Percentiles rank a stretch among this genome's conserved stretches.
These are phyloP conservation scores for Aspergillus heteromorphus DNA, from an alignment of 495 filamentous ascomycete species.

Conservation along the genomic window DNA sequence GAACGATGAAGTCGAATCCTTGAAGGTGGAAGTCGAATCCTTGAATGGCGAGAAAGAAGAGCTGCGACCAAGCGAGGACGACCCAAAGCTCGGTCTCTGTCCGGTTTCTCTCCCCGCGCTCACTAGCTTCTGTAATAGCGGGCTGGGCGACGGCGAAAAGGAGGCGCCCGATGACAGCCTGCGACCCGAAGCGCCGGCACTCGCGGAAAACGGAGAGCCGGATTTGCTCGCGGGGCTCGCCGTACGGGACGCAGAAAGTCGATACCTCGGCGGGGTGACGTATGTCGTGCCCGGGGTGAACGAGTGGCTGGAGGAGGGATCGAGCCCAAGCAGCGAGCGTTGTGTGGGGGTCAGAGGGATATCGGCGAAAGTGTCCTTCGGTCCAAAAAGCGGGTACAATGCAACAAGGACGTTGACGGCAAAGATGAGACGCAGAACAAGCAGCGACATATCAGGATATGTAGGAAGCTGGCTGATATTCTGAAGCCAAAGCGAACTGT, in stretches of 20 bases:
- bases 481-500: constrained; percentile 23
- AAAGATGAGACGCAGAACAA: constrained; percentile 52
- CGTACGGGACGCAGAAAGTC: constrained; percentile 62
- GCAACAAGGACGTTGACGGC: constrained; percentile 61
- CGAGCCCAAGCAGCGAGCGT: constrained; percentile 75
- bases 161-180: constrained; percentile 32
- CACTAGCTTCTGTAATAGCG: constrained; percentile 62
- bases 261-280: constrained; percentile 83
- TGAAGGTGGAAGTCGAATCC: constrained; percentile 19
- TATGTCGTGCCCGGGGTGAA: constrained; percentile 61
- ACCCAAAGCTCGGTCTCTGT: constrained; percentile 60
- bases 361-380: constrained; percentile 73
- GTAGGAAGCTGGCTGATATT: constrained; percentile 18
- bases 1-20: not conserved
- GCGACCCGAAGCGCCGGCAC: constrained; percentile 37
- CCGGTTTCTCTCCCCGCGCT: constrained; percentile 44
- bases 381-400: constrained; percentile 61
- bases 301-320: constrained; percentile 57
- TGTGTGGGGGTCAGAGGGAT: constrained; percentile 89
- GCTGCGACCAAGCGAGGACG: constrained; percentile 35
- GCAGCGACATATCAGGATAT: constrained; percentile 36
- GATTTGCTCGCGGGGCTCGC: constrained; percentile 47
- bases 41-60: constrained; percentile 50
- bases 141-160: constrained; percentile 54
- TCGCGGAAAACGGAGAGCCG: constrained; percentile 47